These are phyloP conservation scores for Wickerhamiella nectarea DNA, from an alignment of 805 yeast genomes.

Conservation along the genomic window DNA sequence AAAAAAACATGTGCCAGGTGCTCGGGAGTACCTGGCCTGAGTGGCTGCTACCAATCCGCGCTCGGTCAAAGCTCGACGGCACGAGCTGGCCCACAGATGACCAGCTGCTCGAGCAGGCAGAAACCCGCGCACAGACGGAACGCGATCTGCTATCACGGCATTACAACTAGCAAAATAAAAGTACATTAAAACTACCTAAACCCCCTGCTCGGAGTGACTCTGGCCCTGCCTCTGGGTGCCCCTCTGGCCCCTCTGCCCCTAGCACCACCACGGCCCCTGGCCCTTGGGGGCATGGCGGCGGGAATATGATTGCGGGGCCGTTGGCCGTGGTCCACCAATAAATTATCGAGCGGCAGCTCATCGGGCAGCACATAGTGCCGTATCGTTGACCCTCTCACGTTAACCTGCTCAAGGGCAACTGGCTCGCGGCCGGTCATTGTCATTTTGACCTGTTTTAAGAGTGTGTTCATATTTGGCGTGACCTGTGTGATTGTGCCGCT, in stretches of 20 bases:
- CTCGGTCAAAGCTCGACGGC: slow-evolving; percentile 27
- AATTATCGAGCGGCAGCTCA: slow-evolving; percentile 49
- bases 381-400: slow-evolving; percentile 78
- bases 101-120: slow-evolving; percentile 21
- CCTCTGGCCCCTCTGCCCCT: background rate
- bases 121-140: slow-evolving; percentile 26
- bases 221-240: background rate
- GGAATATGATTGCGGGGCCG: slow-evolving; percentile 21
- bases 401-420: slow-evolving; percentile 57
- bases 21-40: slow-evolving; percentile 57
- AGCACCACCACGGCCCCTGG: slow-evolving; percentile 2
- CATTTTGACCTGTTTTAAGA: slow-evolving; percentile 67
- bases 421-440: slow-evolving; percentile 60
- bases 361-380: slow-evolving; percentile 78
- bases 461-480: slow-evolving; percentile 82
- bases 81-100: slow-evolving; percentile 25
- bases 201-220: too few relatives aligned
- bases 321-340: slow-evolving; percentile 33
- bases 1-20: slow-evolving; percentile 47
- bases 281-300: background rate
- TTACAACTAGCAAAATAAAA: too few relatives aligned
- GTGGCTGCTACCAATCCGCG: slow-evolving; percentile 57
- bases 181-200: too few relatives aligned
- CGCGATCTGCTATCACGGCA: background rate
- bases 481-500: slow-evolving; percentile 77